Evolutionary conservation across 2,329 filamentous ascomycete species (phyloP).

Genomic region (Trichophyton rubrum): DNA sequence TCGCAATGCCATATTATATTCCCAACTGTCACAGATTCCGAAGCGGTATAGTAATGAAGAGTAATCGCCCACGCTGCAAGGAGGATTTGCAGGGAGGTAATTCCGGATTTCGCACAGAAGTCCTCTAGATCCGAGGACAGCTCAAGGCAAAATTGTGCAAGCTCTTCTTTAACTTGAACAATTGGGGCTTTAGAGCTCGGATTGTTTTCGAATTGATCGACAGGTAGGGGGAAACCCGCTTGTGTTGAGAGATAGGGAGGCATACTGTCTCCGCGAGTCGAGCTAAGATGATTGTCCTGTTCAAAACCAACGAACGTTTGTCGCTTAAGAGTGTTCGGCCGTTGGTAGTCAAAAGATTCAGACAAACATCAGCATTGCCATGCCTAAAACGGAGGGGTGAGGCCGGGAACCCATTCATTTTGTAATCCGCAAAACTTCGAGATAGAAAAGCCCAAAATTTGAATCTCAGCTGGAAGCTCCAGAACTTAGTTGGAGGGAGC

Average conservation of each 20-base stretch:
- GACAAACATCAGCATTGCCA: not conserved
- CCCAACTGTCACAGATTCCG: not conserved
- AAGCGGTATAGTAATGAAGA: not conserved
- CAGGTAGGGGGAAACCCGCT: not conserved
- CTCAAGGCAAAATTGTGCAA: not conserved
- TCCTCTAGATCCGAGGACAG: not conserved
- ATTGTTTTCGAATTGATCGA: not conserved
- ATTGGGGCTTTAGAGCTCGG: not conserved
- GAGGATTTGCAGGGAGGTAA: constrained; percentile 1
- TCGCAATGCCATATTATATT: not conserved
- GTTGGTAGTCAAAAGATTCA: not conserved
- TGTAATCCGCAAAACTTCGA: not conserved
- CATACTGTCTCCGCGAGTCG: not conserved
- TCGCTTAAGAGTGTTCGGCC: not conserved
- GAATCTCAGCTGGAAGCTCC: not conserved
- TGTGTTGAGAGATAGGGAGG: not conserved
- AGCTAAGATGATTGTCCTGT: not conserved
- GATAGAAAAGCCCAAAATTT: not conserved
- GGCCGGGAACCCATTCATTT: not conserved
- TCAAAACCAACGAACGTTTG: not conserved
- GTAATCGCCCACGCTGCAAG: constrained; percentile 1
- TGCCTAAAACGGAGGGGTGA: not conserved
- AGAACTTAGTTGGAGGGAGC: not conserved
- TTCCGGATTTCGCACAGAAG: not conserved
- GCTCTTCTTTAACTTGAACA: not conserved